These are phyloP conservation scores for Harringtonia lauricola DNA, from an alignment of 2,329 filamentous ascomycete genomes.

Conservation along the genomic window DNA sequence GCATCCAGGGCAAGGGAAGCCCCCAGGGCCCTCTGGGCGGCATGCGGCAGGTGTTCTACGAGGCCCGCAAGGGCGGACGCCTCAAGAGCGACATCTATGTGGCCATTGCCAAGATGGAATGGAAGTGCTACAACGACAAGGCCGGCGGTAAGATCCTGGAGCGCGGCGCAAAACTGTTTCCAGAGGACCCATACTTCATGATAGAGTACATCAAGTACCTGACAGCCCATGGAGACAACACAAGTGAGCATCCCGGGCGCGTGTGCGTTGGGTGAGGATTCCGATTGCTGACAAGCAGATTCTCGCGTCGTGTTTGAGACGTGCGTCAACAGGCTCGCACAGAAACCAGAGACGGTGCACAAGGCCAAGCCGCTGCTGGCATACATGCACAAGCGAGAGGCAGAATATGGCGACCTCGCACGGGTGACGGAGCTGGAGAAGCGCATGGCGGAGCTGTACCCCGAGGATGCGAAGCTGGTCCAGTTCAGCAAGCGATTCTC, in stretches of 20 bases:
- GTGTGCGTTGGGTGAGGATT: too few species aligned
- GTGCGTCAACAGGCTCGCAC: conserved; percentile 69
- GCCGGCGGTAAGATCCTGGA: conserved; percentile 95
- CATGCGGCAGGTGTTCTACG: conserved; percentile 77
- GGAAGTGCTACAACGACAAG: conserved; percentile 88
- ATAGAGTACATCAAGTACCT: conserved; percentile 94
- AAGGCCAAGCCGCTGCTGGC: conserved; percentile 79
- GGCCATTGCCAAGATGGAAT: conserved; percentile 84
- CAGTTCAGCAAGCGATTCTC: conserved; percentile 71
- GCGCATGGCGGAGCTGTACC: conserved; percentile 89
- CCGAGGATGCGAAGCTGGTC: conserved; percentile 66
- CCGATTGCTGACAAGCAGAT: conserved; percentile 51
- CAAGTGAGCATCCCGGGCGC: conserved; percentile 61
- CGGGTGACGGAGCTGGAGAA: conserved; percentile 87
- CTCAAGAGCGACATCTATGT: conserved; percentile 94
- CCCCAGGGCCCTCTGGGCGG: conserved; percentile 47
- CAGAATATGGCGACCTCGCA: conserved; percentile 81
- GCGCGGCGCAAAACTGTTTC: conserved; percentile 84
- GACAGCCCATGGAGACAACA: conserved; percentile 83
- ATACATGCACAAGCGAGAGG: conserved; percentile 94
- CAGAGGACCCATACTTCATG: conserved; percentile 85
- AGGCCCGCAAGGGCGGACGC: conserved; percentile 77
- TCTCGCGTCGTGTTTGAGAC: conserved; percentile 94
- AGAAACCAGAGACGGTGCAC: conserved; percentile 60
- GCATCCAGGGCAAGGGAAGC: conserved; percentile 77